Evolutionary conservation across 139 green algal species (phyloP).

Genomic region (Chlamydomonas sphaeroides): DNA sequence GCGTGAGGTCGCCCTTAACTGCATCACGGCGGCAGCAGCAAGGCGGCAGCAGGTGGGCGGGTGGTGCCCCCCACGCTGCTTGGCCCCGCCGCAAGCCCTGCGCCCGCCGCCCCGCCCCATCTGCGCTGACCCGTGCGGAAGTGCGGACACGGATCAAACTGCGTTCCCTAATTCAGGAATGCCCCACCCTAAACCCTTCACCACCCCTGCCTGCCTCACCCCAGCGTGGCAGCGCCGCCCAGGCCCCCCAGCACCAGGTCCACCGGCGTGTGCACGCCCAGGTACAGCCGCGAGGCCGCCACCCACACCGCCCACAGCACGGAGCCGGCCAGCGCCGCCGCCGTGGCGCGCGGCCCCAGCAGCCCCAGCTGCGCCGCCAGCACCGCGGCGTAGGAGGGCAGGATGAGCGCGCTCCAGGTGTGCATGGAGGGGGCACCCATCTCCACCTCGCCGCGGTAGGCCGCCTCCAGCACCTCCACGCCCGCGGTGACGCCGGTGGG

Average conservation of each 20-base stretch:
- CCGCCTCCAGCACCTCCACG: constrained; percentile 4
- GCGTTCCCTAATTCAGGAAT: too few relatives aligned
- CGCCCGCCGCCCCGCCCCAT: too few relatives aligned
- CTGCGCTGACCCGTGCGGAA: too few relatives aligned
- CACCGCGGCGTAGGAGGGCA: constrained; percentile 7
- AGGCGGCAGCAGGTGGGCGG: too few relatives aligned
- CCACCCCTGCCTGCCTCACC: too few relatives aligned
- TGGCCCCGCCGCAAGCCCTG: too few relatives aligned
- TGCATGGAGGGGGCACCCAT: constrained; percentile 44
- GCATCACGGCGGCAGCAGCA: too few relatives aligned
- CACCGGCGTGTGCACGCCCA: constrained; percentile 25
- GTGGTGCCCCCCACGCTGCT: too few relatives aligned
- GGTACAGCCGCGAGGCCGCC: constrained; percentile 18
- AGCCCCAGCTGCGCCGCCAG: neutral
- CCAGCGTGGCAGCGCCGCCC: neutral
- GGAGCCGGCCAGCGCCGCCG: neutral
- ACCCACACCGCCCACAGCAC: constrained; percentile 25
- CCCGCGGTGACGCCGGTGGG: neutral
- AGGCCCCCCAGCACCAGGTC: neutral
- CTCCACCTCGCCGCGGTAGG: constrained; percentile 35
- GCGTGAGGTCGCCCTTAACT: too few relatives aligned
- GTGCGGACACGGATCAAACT: too few relatives aligned
- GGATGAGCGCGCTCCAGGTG: constrained; percentile 27
- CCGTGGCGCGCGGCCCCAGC: neutral
- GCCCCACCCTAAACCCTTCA: too few relatives aligned